phyloP scores from a whole-genome alignment of 176 grass and related monocot species.

The Saccharum spontaneum region DNA sequence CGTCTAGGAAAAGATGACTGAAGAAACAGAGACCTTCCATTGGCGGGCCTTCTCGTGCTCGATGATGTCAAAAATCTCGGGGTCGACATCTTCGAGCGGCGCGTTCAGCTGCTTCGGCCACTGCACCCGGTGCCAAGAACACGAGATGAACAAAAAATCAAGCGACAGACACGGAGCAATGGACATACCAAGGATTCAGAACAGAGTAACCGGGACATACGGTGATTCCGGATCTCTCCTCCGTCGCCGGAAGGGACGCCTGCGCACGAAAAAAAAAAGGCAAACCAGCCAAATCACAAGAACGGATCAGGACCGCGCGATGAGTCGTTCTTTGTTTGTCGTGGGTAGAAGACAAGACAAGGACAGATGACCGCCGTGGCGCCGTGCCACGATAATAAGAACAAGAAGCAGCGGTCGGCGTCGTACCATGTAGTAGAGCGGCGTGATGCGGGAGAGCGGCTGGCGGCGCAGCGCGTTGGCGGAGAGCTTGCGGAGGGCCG shows the following conservation, averaged over 20 bases:
- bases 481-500: constrained; percentile 71
- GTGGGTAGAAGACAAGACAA: not conserved
- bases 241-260: constrained; percentile 64
- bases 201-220: constrained; percentile 31
- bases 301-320: constrained; percentile 5
- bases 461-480: constrained; percentile 43
- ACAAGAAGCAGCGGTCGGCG: not conserved
- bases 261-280: constrained; percentile 7
- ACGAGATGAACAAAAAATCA: not conserved
- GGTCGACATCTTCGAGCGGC: constrained; percentile 80
- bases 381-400: not conserved
- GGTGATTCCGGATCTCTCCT: constrained; percentile 64
- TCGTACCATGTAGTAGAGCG: constrained; percentile 62
- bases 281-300: not conserved
- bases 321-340: not conserved
- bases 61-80: constrained; percentile 87
- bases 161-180: not conserved
- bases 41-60: constrained; percentile 96
- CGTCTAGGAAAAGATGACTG: not conserved
- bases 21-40: constrained; percentile 72
- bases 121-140: constrained; percentile 37
- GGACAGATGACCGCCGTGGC: not conserved
- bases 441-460: constrained; percentile 50
- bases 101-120: constrained; percentile 92
- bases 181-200: not conserved